Percentiles rank a stretch among this genome's conserved stretches.
phyloP scores from a whole-genome alignment of 495 filamentous ascomycete species.

The Aspergillus steynii region DNA sequence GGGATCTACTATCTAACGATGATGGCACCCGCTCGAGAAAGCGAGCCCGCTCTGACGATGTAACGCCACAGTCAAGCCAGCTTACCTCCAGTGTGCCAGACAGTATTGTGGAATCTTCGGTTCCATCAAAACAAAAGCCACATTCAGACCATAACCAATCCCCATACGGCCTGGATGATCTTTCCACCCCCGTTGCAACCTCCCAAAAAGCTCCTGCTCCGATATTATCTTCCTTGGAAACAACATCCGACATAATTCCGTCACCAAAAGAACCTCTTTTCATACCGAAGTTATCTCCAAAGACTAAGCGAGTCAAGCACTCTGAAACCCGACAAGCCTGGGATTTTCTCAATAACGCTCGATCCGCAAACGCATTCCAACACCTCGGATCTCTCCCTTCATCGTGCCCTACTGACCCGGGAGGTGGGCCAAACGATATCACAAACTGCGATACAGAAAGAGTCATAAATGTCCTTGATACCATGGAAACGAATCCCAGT shows the following conservation, averaged over 20 bases:
- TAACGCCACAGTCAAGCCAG: constrained; percentile 26
- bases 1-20: constrained; percentile 22
- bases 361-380: constrained; percentile 14
- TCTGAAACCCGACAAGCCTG: constrained; percentile 30
- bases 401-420: constrained; percentile 26
- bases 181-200: neutral
- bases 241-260: constrained; percentile 6
- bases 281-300: constrained; percentile 5
- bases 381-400: constrained; percentile 36
- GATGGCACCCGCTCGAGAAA: constrained; percentile 26
- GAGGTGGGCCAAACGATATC: constrained; percentile 6
- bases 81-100: constrained; percentile 17
- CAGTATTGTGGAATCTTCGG: constrained; percentile 3
- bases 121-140: neutral
- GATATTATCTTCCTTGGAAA: constrained; percentile 16
- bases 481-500: neutral
- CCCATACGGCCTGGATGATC: neutral
- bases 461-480: neutral
- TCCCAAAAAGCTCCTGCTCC: constrained; percentile 4
- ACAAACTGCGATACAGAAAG: neutral
- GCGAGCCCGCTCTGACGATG: constrained; percentile 25
- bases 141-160: neutral
- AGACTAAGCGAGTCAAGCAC: constrained; percentile 20
- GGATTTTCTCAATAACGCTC: constrained; percentile 26
- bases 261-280: constrained; percentile 5